These are phyloP conservation scores for Mycena capillaripes DNA, from an alignment of 768 basidiomycete genomes.

Conservation along the genomic window DNA sequence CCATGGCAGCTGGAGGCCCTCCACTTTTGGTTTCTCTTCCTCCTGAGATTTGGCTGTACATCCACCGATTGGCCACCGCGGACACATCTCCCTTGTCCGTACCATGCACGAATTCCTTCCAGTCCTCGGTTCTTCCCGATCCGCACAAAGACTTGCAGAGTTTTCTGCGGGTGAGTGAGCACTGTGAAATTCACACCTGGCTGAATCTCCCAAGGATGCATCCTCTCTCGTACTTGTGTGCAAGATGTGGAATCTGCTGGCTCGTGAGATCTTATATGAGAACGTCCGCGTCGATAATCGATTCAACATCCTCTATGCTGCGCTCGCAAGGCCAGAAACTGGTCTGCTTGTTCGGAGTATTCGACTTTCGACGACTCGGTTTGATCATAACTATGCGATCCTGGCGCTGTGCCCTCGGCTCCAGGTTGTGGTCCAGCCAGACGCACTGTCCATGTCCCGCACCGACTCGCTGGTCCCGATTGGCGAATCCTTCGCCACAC, in stretches of 20 bases:
- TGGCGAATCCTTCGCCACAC: neutral
- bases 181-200: neutral
- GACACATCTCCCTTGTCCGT: slow-evolving; percentile 4
- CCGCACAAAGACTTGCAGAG: slow-evolving; percentile 6
- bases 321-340: neutral
- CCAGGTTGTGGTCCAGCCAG: slow-evolving; percentile 7
- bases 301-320: neutral
- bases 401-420: slow-evolving; percentile 10
- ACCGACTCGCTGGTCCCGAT: neutral
- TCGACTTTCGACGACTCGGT: neutral
- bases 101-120: neutral
- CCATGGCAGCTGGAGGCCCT: neutral
- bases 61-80: slow-evolving; percentile 17
- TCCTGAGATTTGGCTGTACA: slow-evolving; percentile 25
- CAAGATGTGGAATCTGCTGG: slow-evolving; percentile 21
- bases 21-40: neutral
- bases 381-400: slow-evolving; percentile 21
- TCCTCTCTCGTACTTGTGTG: slow-evolving; percentile 20
- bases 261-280: slow-evolving; percentile 24
- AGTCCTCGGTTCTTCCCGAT: neutral
- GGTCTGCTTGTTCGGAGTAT: slow-evolving; percentile 16
- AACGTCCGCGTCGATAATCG: slow-evolving; percentile 16
- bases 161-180: slow-evolving; percentile 8
- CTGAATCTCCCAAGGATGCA: neutral
- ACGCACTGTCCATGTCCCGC: neutral